Conservation (phyloP, 768 basidiomycete genomes). For the Collybia sordida region DNA sequence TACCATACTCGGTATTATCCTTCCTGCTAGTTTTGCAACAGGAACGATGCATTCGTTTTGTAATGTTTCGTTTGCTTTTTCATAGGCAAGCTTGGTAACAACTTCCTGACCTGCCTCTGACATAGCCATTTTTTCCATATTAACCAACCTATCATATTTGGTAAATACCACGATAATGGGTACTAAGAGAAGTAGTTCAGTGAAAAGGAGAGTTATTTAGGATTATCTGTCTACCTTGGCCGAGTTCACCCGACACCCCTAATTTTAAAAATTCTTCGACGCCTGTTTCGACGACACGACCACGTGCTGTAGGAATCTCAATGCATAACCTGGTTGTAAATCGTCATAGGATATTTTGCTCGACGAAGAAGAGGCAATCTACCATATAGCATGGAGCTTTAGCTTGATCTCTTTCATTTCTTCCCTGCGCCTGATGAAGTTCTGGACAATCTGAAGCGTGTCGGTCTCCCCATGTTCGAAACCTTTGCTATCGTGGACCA, state of each 20-base stretch:
- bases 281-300: slow-evolving; percentile 18
- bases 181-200: too few relatives aligned
- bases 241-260: not conserved
- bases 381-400: slow-evolving; percentile 27
- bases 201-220: too few relatives aligned
- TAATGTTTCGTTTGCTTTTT: too few relatives aligned
- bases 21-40: not conserved
- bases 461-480: slow-evolving; percentile 26
- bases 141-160: too few relatives aligned
- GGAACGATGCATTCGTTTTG: not conserved
- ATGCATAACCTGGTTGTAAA: slow-evolving; percentile 22
- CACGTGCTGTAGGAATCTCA: slow-evolving; percentile 15
- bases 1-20: not conserved
- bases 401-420: slow-evolving; percentile 7
- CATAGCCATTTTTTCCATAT: too few relatives aligned
- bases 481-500: slow-evolving; percentile 29
- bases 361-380: not conserved
- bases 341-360: too few relatives aligned
- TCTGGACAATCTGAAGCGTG: slow-evolving; percentile 17
- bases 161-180: too few relatives aligned
- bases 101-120: too few relatives aligned
- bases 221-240: not conserved
- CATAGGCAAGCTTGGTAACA: too few relatives aligned
- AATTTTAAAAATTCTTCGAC: slow-evolving; percentile 22
- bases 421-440: slow-evolving; percentile 16